These are phyloP conservation scores for Annulohypoxylon maeteangense DNA, from an alignment of 495 filamentous ascomycete species.

Conservation along the genomic window DNA sequence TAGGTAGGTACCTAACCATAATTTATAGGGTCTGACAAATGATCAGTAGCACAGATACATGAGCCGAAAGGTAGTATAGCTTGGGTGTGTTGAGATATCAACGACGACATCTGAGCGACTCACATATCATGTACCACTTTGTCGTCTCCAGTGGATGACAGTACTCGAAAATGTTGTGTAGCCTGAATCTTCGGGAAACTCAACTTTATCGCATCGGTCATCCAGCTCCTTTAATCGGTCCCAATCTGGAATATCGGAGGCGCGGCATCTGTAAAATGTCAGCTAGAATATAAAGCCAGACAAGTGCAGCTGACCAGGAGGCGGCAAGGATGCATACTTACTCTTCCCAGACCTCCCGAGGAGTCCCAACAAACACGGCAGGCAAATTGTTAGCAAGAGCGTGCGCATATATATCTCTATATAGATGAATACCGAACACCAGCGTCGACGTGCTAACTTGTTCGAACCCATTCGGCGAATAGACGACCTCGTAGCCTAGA, in stretches of 20 bases:
- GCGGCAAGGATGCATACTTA: slow-evolving; percentile 31
- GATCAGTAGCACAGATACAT: background rate
- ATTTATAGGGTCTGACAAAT: background rate
- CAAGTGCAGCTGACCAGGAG: slow-evolving; percentile 1
- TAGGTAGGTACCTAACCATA: no score
- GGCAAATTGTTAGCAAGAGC: slow-evolving; percentile 51
- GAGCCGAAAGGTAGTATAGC: background rate
- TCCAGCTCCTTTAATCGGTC: slow-evolving; percentile 46
- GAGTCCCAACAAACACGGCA: slow-evolving; percentile 56
- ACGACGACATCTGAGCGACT: background rate
- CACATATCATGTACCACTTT: background rate
- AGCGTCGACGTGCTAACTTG: slow-evolving; percentile 59
- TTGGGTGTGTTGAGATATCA: background rate
- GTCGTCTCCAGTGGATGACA: slow-evolving; percentile 49
- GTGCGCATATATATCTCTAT: slow-evolving; percentile 53
- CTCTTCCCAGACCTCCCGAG: slow-evolving; percentile 52
- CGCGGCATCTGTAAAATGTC: slow-evolving; percentile 18
- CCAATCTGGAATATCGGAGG: slow-evolving; percentile 10
- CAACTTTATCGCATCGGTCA: slow-evolving; percentile 40
- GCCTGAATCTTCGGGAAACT: slow-evolving; percentile 53
- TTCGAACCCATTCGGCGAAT: slow-evolving; percentile 67
- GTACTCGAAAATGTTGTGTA: slow-evolving; percentile 53
- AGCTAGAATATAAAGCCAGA: slow-evolving; percentile 7
- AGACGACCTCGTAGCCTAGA: slow-evolving; percentile 64
- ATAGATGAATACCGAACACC: slow-evolving; percentile 72